Evolutionary conservation across 352 stramenopile species (phyloP).

Genomic region (Phytophthora sojae): DNA sequence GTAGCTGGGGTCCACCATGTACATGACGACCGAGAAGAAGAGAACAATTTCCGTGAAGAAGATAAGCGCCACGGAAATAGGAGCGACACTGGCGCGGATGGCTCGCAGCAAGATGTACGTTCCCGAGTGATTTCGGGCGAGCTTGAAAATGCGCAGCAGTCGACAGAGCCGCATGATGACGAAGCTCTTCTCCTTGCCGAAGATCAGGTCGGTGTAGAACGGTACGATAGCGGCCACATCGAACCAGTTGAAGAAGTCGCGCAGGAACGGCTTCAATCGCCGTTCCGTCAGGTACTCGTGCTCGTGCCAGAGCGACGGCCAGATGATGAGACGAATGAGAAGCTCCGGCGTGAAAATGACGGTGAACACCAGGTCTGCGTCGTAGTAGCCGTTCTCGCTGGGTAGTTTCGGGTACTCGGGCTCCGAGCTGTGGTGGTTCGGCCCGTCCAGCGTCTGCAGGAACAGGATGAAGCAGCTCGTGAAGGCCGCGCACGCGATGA

Average conservation of each 20-base stretch:
- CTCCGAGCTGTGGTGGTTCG: constrained; percentile 68
- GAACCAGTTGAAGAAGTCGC: constrained; percentile 87
- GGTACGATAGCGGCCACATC: constrained; percentile 72
- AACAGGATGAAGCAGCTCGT: constrained; percentile 81
- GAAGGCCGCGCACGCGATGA: constrained; percentile 74
- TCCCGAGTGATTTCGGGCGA: constrained; percentile 79
- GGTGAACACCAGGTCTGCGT: constrained; percentile 77
- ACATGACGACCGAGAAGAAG: constrained; percentile 85
- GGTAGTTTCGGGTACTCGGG: constrained; percentile 74
- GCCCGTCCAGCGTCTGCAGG: constrained; percentile 76
- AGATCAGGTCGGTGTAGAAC: constrained; percentile 80
- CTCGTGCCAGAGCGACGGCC: constrained; percentile 76
- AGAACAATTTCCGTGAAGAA: constrained; percentile 86
- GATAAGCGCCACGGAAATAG: constrained; percentile 82
- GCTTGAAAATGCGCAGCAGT: constrained; percentile 83
- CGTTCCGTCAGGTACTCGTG: constrained; percentile 75
- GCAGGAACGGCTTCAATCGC: constrained; percentile 70
- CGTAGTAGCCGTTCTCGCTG: constrained; percentile 55
- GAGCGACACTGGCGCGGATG: constrained; percentile 74
- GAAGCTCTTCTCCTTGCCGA: constrained; percentile 79
- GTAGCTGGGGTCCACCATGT: constrained; percentile 79
- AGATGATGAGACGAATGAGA: constrained; percentile 74
- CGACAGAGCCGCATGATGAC: constrained; percentile 75
- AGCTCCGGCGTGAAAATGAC: constrained; percentile 76
- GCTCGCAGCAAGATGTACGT: constrained; percentile 82